Conservation (phyloP, 345 rosid genomes). For the Fremontodendron californicum region DNA sequence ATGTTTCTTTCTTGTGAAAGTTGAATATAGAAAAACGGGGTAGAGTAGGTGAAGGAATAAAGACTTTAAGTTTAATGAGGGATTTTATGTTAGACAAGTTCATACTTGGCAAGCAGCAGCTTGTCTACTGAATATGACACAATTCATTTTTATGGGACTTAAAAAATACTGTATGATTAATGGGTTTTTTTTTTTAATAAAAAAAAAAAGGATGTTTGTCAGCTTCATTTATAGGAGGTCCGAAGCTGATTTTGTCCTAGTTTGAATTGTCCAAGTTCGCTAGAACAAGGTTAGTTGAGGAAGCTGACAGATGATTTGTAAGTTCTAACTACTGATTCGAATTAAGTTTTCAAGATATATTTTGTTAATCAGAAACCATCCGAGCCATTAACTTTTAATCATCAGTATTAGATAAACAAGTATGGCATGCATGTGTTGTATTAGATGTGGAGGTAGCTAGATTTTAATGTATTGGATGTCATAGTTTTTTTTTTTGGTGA, state of each 20-base stretch:
- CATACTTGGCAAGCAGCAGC: background rate
- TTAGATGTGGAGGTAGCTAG: no score
- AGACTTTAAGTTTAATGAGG: background rate
- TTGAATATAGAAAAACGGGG: background rate
- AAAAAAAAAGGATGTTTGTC: background rate
- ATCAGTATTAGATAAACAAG: background rate
- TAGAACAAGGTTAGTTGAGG: background rate
- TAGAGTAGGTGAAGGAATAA: background rate
- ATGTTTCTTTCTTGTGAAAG: background rate
- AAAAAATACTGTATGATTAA: background rate
- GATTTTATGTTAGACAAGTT: background rate
- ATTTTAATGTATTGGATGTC: no score
- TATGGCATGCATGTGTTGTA: no score
- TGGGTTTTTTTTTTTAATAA: no score
- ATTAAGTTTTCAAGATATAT: background rate
- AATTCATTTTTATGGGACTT: background rate
- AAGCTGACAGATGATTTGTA: background rate
- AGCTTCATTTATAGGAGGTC: background rate
- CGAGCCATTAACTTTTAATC: background rate
- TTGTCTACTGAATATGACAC: background rate
- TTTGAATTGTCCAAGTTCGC: background rate
- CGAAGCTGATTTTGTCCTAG: background rate
- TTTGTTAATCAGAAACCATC: background rate
- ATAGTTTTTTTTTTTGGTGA: no score
- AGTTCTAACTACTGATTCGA: constrained; percentile 2